Percentiles rank a stretch among this genome's conserved stretches.
Evolutionary conservation across 345 rosid species (phyloP).

Genomic region (Lepidium sativum): DNA sequence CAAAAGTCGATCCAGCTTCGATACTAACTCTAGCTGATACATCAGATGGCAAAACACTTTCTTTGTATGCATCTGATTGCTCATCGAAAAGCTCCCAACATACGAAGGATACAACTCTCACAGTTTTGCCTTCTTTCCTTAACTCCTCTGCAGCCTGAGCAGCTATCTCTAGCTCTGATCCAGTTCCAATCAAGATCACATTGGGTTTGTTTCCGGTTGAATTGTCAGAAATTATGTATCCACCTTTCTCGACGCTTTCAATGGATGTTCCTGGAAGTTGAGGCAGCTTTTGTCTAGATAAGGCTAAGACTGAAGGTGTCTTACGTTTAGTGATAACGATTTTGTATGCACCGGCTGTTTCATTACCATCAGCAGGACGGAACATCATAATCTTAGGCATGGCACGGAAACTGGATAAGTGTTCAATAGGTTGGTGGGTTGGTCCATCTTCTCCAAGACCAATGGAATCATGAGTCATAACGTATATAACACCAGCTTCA

Average conservation of each 20-base stretch:
- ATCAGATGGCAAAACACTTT: constrained; percentile 69
- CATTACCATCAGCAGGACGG: constrained; percentile 98
- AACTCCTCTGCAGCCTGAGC: constrained; percentile 58
- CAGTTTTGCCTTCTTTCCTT: constrained; percentile 72
- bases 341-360: constrained; percentile 92
- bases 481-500: constrained; percentile 85
- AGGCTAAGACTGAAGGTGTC: constrained; percentile 81
- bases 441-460: constrained; percentile 99
- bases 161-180: constrained; percentile 87
- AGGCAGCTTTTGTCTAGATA: constrained; percentile 87
- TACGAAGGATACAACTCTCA: constrained; percentile 72
- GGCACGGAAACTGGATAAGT: constrained; percentile 96
- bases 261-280: constrained; percentile 78
- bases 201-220: constrained; percentile 83
- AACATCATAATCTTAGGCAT: constrained; percentile 94
- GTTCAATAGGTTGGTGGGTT: constrained; percentile 95
- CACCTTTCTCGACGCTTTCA: constrained; percentile 86
- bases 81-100: constrained; percentile 87
- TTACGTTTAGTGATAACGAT: constrained; percentile 71
- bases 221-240: constrained; percentile 79
- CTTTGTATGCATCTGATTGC: constrained; percentile 75
- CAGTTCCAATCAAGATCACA: constrained; percentile 86
- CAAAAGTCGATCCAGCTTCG: constrained; percentile 88
- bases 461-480: constrained; percentile 98
- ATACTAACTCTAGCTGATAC: constrained; percentile 86